Base-by-base conservation (phyloP, 2,329 filamentous ascomycete species). In the Ceratocystis colombiana region DNA sequence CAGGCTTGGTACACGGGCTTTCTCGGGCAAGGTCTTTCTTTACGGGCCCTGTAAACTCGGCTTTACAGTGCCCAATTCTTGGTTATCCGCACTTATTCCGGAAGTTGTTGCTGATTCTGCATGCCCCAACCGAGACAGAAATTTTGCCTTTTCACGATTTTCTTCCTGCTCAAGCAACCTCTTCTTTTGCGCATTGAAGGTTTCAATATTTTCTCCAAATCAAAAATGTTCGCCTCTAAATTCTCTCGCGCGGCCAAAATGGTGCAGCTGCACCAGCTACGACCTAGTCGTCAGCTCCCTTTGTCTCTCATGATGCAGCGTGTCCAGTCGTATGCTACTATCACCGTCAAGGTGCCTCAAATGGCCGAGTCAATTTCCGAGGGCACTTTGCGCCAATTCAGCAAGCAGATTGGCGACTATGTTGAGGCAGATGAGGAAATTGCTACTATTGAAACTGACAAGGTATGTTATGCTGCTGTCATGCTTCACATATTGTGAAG, bases 311-410 rank as follows among this genome's bases (percentile, higher is more conserved):
- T 83, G 74, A 75, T 78, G 73, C 83, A 85, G 72, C 71, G 70
- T n/a, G 79, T 84, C 64, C 82, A 84, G 70, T 80, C 72, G 70
- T 87, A 87, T 73, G 92, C 92, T 75, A 90, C 96, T 74, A 87
- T 84, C 71, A 79, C 93, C 70, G 86, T 99, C 76, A 93, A 97
- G 79, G 94, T 97, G 71, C 94, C 94, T 44, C 85, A 94, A 75
- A 97, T 99, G 94, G 94, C 94, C 70, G 94, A 99, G 78, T 97
- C 94, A 62, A 97, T 99, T 76, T 95, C 90, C 57, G 94, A 99
- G 77, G 94, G 94, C 69, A 99, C 94, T 25, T 77, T 99, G 73
- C 96, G 96, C 79, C 91, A 96, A 75, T 97, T 92, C 81, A 88
- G 85, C 73, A 97, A 97, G 76, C 76, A 93, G 78, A 80, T 96